phyloP scores from a whole-genome alignment of 2,329 filamentous ascomycete genomes.

The Cercospora citrullina region DNA sequence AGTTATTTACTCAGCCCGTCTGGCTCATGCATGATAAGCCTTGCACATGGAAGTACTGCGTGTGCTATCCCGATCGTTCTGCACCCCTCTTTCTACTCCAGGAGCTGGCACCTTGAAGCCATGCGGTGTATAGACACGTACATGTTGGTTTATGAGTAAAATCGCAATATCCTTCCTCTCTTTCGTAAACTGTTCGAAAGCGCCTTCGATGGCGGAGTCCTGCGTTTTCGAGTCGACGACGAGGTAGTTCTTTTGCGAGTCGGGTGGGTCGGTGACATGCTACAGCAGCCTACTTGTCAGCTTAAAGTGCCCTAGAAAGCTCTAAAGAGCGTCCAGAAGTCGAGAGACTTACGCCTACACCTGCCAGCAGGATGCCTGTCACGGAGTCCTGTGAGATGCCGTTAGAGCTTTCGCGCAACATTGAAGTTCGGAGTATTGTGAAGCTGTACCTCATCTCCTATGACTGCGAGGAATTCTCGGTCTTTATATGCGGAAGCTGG shows the following conservation, averaged over 20 bases:
- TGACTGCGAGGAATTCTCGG: constrained; percentile 93
- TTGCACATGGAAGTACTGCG: neutral
- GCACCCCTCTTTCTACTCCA: neutral
- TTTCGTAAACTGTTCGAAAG: constrained; percentile 85
- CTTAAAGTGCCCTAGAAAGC: neutral
- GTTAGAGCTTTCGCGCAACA: neutral
- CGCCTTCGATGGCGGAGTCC: constrained; percentile 78
- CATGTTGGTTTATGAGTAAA: constrained; percentile 95
- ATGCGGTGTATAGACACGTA: no score
- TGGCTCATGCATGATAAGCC: neutral
- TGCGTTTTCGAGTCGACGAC: constrained; percentile 95
- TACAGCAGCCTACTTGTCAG: no score
- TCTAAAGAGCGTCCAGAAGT: neutral
- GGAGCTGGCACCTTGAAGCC: no score
- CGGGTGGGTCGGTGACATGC: constrained; percentile 88
- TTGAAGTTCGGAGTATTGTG: neutral
- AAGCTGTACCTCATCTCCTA: constrained; percentile 80
- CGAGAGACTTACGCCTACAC: constrained; percentile 73
- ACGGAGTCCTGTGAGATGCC: constrained; percentile 73
- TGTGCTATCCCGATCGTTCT: neutral
- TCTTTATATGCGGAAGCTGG: constrained; percentile 66
- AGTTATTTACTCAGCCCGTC: no score
- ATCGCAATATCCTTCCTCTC: constrained; percentile 96
- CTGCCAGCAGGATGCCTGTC: constrained; percentile 90
- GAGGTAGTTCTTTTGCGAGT: constrained; percentile 95